Conservation (phyloP, 2,329 filamentous ascomycete genomes). For the Colletotrichum cereale region DNA sequence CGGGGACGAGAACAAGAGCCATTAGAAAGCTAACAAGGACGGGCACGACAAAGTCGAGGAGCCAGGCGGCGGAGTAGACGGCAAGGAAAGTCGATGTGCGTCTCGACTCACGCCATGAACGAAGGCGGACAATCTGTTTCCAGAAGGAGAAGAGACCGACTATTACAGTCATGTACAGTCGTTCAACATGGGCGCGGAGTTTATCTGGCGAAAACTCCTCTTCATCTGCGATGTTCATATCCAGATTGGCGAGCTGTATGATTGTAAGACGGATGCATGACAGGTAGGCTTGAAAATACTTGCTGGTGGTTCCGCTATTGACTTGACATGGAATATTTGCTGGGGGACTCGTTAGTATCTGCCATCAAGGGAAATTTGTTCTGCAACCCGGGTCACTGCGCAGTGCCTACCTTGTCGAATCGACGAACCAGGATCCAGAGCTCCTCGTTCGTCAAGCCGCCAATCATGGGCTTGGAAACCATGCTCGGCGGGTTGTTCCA, state of each 20-base stretch:
- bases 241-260: slow-evolving; percentile 72
- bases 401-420: slow-evolving; percentile 70
- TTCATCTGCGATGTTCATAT: slow-evolving; percentile 84
- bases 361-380: background rate
- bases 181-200: slow-evolving; percentile 80
- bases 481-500: slow-evolving; percentile 72
- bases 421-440: slow-evolving; percentile 78
- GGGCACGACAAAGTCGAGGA: slow-evolving; percentile 78
- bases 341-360: slow-evolving; percentile 51
- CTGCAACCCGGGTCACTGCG: slow-evolving; percentile 34
- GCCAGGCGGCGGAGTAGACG: slow-evolving; percentile 75
- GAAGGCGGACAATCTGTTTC: slow-evolving; percentile 81
- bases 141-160: slow-evolving; percentile 73
- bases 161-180: slow-evolving; percentile 84
- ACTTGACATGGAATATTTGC: slow-evolving; percentile 76
- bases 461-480: slow-evolving; percentile 72
- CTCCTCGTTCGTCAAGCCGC: slow-evolving; percentile 78
- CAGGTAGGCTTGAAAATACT: slow-evolving; percentile 57
- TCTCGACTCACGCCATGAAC: slow-evolving; percentile 82
- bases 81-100: slow-evolving; percentile 74
- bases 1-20: slow-evolving; percentile 74
- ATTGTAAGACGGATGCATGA: background rate
- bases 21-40: slow-evolving; percentile 70
- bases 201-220: slow-evolving; percentile 91
- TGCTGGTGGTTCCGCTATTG: slow-evolving; percentile 58